phyloP scores from a whole-genome alignment of 225 moss, liverwort and hornwort genomes.

The Sphagnum tenellum region DNA sequence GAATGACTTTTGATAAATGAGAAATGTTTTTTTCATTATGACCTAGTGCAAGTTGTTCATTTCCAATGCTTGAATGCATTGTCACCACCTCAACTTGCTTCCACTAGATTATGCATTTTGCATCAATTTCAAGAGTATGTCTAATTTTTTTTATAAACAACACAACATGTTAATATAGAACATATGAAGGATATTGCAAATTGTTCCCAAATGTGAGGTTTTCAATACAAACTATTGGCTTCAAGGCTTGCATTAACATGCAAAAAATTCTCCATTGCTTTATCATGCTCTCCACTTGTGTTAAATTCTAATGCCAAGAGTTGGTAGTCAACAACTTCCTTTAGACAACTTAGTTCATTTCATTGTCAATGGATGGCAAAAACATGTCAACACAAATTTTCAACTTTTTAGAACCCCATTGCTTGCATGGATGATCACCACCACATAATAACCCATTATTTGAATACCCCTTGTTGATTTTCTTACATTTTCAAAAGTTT shows the following conservation, averaged over 20 bases:
- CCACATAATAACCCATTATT: neutral
- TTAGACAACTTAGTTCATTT: slow-evolving; percentile 51
- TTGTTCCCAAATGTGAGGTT: no score
- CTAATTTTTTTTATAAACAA: no score
- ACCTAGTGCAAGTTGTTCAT: slow-evolving; percentile 65
- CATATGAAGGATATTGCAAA: no score
- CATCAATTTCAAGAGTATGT: no score
- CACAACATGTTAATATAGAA: no score
- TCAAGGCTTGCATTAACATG: slow-evolving; percentile 37
- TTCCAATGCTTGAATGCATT: slow-evolving; percentile 76
- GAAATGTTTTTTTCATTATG: slow-evolving; percentile 70
- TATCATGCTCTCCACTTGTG: slow-evolving; percentile 80
- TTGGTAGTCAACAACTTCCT: slow-evolving; percentile 86
- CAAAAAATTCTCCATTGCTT: slow-evolving; percentile 72
- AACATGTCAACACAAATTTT: slow-evolving; percentile 73
- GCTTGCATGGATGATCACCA: slow-evolving; percentile 41
- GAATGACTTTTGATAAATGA: slow-evolving; percentile 83
- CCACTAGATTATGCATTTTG: no score
- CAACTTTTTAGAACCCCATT: slow-evolving; percentile 85
- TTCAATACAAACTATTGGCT: slow-evolving; percentile 39
- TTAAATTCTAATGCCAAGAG: slow-evolving; percentile 82
- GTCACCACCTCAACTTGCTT: slow-evolving; percentile 76
- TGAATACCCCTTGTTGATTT: no score
- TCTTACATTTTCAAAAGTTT: no score
- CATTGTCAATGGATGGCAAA: slow-evolving; percentile 77